Conservation (phyloP, 208 protist genomes). For the Leishmania turanica region DNA sequence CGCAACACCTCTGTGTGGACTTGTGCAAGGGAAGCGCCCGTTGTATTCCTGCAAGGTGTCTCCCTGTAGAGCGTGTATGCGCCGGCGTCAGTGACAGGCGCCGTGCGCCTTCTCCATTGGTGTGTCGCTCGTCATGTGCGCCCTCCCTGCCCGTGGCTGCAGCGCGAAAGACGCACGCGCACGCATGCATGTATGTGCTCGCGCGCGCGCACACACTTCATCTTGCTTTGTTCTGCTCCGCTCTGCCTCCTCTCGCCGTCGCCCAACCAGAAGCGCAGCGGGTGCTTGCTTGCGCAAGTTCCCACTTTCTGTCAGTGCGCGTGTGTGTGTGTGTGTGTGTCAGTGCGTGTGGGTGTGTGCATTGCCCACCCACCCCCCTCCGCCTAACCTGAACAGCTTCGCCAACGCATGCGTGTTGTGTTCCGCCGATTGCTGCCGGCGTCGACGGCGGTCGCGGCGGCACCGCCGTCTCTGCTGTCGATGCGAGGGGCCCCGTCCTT, state of each 20-base stretch:
- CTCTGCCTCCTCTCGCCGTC: neutral
- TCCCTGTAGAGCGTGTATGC: neutral
- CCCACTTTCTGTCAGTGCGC: neutral
- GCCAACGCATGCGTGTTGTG: neutral
- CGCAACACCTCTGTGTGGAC: neutral
- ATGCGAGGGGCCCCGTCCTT: constrained; percentile 74
- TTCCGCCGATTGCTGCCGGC: constrained; percentile 1
- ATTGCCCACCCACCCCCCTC: neutral
- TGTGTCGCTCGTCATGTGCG: neutral
- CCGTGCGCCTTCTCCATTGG: neutral
- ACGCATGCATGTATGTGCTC: neutral
- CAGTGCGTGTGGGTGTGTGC: neutral
- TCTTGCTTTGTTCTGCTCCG: neutral
- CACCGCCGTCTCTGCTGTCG: constrained; percentile 50
- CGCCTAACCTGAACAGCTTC: neutral
- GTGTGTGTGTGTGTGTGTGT: neutral
- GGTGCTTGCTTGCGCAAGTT: neutral
- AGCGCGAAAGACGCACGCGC: neutral
- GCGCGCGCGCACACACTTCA: neutral
- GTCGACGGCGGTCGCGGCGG: neutral
- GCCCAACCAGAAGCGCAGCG: neutral
- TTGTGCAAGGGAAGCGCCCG: neutral
- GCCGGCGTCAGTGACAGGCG: neutral
- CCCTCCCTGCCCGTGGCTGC: neutral
- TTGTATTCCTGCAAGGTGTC: neutral